These are phyloP conservation scores for Schizonepeta tenuifolia DNA, from an alignment of 257 asterid genomes.

Conservation along the genomic window DNA sequence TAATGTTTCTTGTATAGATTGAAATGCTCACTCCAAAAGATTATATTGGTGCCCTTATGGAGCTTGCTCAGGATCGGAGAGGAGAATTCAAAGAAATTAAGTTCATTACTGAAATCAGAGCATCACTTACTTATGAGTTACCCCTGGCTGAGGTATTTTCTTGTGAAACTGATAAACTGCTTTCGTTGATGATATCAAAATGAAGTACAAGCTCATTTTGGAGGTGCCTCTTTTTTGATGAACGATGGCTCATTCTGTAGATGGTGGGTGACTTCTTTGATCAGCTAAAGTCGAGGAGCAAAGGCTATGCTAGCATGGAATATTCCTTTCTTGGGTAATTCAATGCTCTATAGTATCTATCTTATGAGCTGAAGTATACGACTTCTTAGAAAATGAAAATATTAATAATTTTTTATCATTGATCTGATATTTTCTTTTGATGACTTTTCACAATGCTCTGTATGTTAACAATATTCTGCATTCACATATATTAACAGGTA, in stretches of 20 bases:
- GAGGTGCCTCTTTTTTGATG: constrained; percentile 21
- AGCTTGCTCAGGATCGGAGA: constrained; percentile 97
- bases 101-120: constrained; percentile 84
- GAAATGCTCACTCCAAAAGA: constrained; percentile 97
- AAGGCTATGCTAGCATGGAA: constrained; percentile 99
- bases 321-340: constrained; percentile 86
- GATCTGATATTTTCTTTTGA: constrained; percentile 7
- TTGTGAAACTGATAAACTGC: constrained; percentile 32
- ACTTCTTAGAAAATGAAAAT: not conserved
- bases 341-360: not conserved
- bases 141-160: constrained; percentile 93
- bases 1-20: constrained; percentile 56
- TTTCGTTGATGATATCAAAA: constrained; percentile 2
- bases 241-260: constrained; percentile 52
- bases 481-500: constrained; percentile 58
- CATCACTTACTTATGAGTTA: constrained; percentile 75
- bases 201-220: constrained; percentile 23
- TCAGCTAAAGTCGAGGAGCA: constrained; percentile 97
- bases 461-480: constrained; percentile 3
- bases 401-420: constrained; percentile 6
- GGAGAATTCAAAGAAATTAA: constrained; percentile 94
- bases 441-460: constrained; percentile 7
- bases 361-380: constrained; percentile 19
- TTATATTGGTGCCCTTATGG: constrained; percentile 94
- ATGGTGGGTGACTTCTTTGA: constrained; percentile 99